These are phyloP conservation scores for Pestalotiopsis sp. DNA, from an alignment of 2,329 filamentous ascomycete genomes.

Conservation along the genomic window DNA sequence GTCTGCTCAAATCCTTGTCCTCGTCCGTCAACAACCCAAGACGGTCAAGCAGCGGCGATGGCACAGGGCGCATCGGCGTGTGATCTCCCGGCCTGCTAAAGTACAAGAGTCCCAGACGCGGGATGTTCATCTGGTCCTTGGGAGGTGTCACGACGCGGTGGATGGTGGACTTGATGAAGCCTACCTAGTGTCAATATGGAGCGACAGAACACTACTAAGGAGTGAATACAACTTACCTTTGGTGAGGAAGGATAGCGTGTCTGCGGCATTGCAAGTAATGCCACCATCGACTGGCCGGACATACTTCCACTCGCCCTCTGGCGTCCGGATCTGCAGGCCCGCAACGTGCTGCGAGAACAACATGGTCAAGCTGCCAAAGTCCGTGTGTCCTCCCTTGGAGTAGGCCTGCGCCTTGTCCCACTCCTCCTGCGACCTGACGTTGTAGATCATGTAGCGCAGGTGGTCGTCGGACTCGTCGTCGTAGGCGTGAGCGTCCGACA, in stretches of 20 bases:
- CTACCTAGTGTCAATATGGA: constrained; percentile 12
- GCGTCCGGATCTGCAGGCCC: constrained; percentile 50
- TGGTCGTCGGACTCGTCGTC: constrained; percentile 29
- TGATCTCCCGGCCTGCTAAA: constrained; percentile 29
- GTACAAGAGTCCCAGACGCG: constrained; percentile 28
- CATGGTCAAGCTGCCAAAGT: constrained; percentile 44
- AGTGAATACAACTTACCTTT: constrained; percentile 25
- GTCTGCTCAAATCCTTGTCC: constrained; percentile 37
- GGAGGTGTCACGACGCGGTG: constrained; percentile 29
- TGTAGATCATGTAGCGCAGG: constrained; percentile 31
- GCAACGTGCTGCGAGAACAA: constrained; percentile 60
- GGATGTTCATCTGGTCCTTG: constrained; percentile 24
- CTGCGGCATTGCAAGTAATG: constrained; percentile 51
- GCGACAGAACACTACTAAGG: constrained; percentile 36
- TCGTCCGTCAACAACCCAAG: constrained; percentile 40
- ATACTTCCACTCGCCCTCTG: constrained; percentile 40
- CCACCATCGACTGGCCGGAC: constrained; percentile 27
- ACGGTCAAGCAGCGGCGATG: constrained; percentile 37
- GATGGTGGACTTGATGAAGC: constrained; percentile 29
- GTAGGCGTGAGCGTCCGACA: constrained; percentile 26
- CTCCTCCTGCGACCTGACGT: constrained; percentile 26
- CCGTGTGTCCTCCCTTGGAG: constrained; percentile 41
- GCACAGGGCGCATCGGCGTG: constrained; percentile 33
- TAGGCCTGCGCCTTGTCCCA: constrained; percentile 39
- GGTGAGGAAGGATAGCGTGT: constrained; percentile 46